Base-by-base conservation (phyloP, 2,329 filamentous ascomycete species). In the Epichloe coenophiala region DNA sequence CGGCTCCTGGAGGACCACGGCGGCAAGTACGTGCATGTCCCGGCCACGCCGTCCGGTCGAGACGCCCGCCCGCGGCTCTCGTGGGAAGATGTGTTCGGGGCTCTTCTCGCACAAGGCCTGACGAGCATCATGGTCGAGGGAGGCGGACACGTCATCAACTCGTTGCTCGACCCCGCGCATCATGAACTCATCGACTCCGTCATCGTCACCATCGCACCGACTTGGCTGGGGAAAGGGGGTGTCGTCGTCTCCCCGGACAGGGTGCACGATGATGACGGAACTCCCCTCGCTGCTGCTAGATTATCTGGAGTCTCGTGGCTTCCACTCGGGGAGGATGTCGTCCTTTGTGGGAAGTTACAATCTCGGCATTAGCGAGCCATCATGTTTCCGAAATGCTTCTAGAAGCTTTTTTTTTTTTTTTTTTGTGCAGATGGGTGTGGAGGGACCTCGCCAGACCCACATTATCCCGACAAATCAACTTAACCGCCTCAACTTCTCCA, bases 51-150 rank as follows among this genome's bases (percentile, higher is more conserved):
- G 9, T 47, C 48, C 5, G 63, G 68, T 44, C 61, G 63, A 49
- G 65, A 64, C 45, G 68, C 61, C 15, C 61, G 68, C 35, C 66
- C 65, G 62, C 68, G 73, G 50, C 74, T 85, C 55, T 66, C 71
- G 17, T 94, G 88, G 88, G 65, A 65, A 11, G 72, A 74, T 40
- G 75, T 94, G 15, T 67, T 94, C 33, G 66, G 66, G 17, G 69
- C 71, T 3, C 65, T 95, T n/a, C 56, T 59, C 36, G 63, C 62
- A 1, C 73, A 85, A 57, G 81, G 81, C 1, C 69, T 95, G 43
- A 66, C 68, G 48, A 95, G 88, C 62, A 73, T 96, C 52, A 96
- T 96, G 91, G 76, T 97, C 46, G 91, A 97, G 65, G 91, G 91
- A 0, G 91, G 91, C 11, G 90, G 79, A 0, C 72, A 74, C 11